phyloP scores from a whole-genome alignment of 352 stramenopile genomes.

The Phytophthora gonapodyides region DNA sequence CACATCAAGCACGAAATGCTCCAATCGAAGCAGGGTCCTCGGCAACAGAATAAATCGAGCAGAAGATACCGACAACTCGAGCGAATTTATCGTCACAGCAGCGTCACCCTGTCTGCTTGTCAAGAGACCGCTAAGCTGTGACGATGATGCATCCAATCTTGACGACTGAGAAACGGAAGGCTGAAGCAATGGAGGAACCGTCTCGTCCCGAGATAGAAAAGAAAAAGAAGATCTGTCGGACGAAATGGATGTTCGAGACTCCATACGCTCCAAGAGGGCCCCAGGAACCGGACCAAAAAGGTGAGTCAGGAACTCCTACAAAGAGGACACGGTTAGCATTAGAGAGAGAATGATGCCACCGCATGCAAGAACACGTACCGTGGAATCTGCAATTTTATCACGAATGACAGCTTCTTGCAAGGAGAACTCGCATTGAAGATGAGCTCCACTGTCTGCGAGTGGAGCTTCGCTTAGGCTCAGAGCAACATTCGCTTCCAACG shows the following conservation, averaged over 20 bases:
- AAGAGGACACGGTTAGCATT: slow-evolving; percentile 15
- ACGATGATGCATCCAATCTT: slow-evolving; percentile 26
- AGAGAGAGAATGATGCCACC: slow-evolving; percentile 8
- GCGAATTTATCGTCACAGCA: slow-evolving; percentile 24
- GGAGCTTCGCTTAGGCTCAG: slow-evolving; percentile 17
- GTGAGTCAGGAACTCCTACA: slow-evolving; percentile 47
- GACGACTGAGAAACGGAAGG: slow-evolving; percentile 27
- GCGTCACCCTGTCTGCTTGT: slow-evolving; percentile 14
- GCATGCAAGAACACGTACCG: slow-evolving; percentile 31
- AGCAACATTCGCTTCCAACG: slow-evolving; percentile 27
- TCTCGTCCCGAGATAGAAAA: slow-evolving; percentile 27
- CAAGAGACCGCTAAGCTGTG: slow-evolving; percentile 36
- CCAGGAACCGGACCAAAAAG: slow-evolving; percentile 44
- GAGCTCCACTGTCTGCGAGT: slow-evolving; percentile 7
- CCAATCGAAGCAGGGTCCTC: slow-evolving; percentile 52
- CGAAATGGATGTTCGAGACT: slow-evolving; percentile 30
- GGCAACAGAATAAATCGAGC: slow-evolving; percentile 56
- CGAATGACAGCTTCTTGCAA: slow-evolving; percentile 43
- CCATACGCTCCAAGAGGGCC: slow-evolving; percentile 25
- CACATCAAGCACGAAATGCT: slow-evolving; percentile 60
- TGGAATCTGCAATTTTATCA: slow-evolving; percentile 55
- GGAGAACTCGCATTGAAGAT: slow-evolving; percentile 49
- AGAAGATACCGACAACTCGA: slow-evolving; percentile 49
- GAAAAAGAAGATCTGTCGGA: slow-evolving; percentile 40
- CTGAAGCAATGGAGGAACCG: slow-evolving; percentile 19